Base-by-base conservation (phyloP, 129 eudicot genomes). In the Centrapalus pauciflorus region DNA sequence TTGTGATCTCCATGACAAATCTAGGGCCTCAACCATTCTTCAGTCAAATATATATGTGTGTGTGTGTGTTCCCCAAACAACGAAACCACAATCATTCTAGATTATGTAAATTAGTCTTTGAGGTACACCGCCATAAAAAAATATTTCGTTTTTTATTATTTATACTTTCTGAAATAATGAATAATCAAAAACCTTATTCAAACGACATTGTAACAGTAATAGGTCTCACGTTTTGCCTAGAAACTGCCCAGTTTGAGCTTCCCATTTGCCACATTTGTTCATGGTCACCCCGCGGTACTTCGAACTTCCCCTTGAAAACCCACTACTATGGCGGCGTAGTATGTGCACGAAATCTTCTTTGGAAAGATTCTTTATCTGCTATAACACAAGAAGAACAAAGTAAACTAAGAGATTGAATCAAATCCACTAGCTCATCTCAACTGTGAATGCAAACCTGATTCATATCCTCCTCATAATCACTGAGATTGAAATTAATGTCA, bases 301-400 rank as follows among this genome's bases (percentile, higher is more conserved):
- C 0, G 95, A 87, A 71, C 77, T 80, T 23, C 95, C 95, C 61
- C 90, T 77, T 9, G 95, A 79, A 35, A 87, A 84, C 23, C 91
- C 96, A 24, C 77, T 77, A 71, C 91, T 77, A 66, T 82, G 96
- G 32, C 96, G 83, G 1, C 96, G 80, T 17, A 88, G 79, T 20
- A 88, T 68, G 27, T 84, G 96, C 61, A 88, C 90, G 38, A 88
- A 84, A 60, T 88, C 96, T 61, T 88, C 91, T 58, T 88, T 88
- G 7, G 81, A 74, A 63, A 88, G 68, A 75, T 80, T 80, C 65
- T 65, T 80, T 69, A 80, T 77, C 96, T 84, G 82, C 77, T 59
- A 40, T 20, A 38, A 61, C 56, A n/a, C 4, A 24, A 6, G 19
- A 30, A 75, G 21, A 76, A 75, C 33, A 68, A 40, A 30, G 46